Evolutionary conservation across 2,329 filamentous ascomycete genomes (phyloP).

Genomic region (Ceratocystis lukuohia): DNA sequence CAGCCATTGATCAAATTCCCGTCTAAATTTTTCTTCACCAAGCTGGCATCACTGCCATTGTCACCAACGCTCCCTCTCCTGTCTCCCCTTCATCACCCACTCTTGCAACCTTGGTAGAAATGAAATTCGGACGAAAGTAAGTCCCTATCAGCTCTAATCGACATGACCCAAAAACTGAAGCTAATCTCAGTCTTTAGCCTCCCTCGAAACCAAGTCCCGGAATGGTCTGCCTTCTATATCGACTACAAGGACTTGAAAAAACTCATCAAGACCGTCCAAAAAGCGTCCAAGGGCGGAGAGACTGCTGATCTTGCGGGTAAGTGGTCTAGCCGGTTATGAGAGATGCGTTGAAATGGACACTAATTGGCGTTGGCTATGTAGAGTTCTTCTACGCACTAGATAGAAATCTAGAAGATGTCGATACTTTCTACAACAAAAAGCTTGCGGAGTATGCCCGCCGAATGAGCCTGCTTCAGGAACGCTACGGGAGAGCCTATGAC

Average conservation of each 20-base stretch:
- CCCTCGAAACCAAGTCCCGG: slow-evolving; percentile 70
- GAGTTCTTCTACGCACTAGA: slow-evolving; percentile 96
- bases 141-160: slow-evolving; percentile 22
- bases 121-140: slow-evolving; percentile 54
- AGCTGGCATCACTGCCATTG: slow-evolving; percentile 10
- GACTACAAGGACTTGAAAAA: slow-evolving; percentile 91
- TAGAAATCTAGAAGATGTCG: slow-evolving; percentile 92
- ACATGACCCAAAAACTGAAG: not conserved
- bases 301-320: slow-evolving; percentile 79
- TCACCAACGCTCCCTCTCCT: not conserved
- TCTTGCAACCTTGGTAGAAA: slow-evolving; percentile 23
- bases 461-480: slow-evolving; percentile 72
- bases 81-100: not conserved
- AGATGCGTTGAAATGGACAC: not conserved
- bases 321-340: slow-evolving; percentile 21
- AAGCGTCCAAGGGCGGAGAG: slow-evolving; percentile 52
- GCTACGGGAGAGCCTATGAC: slow-evolving; percentile 65
- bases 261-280: slow-evolving; percentile 70
- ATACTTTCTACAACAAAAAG: slow-evolving; percentile 94
- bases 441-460: slow-evolving; percentile 72
- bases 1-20: not conserved
- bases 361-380: slow-evolving; percentile 30
- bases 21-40: not conserved
- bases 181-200: slow-evolving; percentile 36
- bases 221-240: slow-evolving; percentile 75